Conservation (phyloP, 495 filamentous ascomycete species). For the Daldinia grandis region DNA sequence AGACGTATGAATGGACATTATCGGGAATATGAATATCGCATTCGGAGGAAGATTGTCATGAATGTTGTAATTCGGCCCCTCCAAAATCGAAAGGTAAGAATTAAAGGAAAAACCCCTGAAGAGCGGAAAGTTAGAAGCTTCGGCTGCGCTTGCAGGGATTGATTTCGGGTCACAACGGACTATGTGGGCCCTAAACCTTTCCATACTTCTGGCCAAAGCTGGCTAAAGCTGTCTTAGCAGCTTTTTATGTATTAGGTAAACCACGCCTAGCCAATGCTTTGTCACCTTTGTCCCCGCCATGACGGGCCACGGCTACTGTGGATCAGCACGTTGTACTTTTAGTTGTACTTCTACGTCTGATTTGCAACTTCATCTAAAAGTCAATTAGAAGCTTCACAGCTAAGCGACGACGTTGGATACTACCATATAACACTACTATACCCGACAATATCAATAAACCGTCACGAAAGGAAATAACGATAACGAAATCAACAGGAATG, state of each 20-base stretch:
- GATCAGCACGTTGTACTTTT: background rate
- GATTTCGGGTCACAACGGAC: background rate
- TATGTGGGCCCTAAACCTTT: background rate
- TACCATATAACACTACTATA: background rate
- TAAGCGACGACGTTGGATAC: background rate
- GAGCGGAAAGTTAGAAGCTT: constrained; percentile 28
- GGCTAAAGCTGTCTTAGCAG: background rate
- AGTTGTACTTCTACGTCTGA: background rate
- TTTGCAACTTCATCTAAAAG: constrained; percentile 6
- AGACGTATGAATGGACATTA: constrained; percentile 39
- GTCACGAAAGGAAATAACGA: background rate
- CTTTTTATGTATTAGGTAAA: background rate
- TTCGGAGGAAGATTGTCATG: constrained; percentile 82
- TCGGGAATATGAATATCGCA: constrained; percentile 53
- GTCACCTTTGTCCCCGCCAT: background rate
- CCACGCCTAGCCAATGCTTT: background rate
- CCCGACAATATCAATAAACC: background rate
- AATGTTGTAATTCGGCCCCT: constrained; percentile 83
- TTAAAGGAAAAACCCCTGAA: constrained; percentile 16
- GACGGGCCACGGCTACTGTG: background rate
- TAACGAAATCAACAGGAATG: constrained; percentile 17
- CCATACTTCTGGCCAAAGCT: background rate
- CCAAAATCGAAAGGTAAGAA: constrained; percentile 59
- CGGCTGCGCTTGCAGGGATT: constrained; percentile 27
- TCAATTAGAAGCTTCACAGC: background rate